Evolutionary conservation across 2,329 filamentous ascomycete species (phyloP).

Genomic region (Fusarium virguliforme): DNA sequence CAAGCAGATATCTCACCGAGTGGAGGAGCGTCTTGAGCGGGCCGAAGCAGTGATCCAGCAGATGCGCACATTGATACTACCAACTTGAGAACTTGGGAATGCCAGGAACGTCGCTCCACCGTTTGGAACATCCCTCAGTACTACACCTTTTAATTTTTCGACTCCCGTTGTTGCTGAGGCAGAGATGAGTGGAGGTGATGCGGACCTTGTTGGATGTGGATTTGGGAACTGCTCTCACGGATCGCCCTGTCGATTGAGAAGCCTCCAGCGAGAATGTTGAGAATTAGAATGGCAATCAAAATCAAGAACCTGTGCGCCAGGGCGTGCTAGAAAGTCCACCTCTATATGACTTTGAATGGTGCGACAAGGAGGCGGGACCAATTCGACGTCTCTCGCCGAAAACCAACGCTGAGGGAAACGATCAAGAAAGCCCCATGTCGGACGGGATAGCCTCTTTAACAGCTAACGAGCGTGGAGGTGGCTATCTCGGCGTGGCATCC

Average conservation of each 20-base stretch:
- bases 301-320: slow-evolving; percentile 38
- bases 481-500: slow-evolving; percentile 64
- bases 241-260: neutral
- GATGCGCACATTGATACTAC: slow-evolving; percentile 51
- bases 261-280: neutral
- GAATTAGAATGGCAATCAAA: neutral
- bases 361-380: slow-evolving; percentile 53
- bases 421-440: slow-evolving; percentile 52
- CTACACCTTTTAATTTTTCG: slow-evolving; percentile 37
- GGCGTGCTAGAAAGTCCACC: slow-evolving; percentile 55
- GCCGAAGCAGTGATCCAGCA: slow-evolving; percentile 54
- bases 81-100: slow-evolving; percentile 45
- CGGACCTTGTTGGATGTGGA: neutral
- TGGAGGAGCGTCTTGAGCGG: slow-evolving; percentile 60
- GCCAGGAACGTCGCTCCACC: neutral
- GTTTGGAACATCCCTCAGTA: neutral
- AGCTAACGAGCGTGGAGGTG: slow-evolving; percentile 57
- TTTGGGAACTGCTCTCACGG: neutral
- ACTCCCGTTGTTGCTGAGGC: slow-evolving; percentile 2
- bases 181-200: slow-evolving; percentile 2
- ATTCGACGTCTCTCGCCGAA: slow-evolving; percentile 50
- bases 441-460: slow-evolving; percentile 60
- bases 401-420: slow-evolving; percentile 27
- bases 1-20: slow-evolving; percentile 60
- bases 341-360: slow-evolving; percentile 58